phyloP scores from a whole-genome alignment of 2,329 filamentous ascomycete species.

The Emergomyces orientalis region DNA sequence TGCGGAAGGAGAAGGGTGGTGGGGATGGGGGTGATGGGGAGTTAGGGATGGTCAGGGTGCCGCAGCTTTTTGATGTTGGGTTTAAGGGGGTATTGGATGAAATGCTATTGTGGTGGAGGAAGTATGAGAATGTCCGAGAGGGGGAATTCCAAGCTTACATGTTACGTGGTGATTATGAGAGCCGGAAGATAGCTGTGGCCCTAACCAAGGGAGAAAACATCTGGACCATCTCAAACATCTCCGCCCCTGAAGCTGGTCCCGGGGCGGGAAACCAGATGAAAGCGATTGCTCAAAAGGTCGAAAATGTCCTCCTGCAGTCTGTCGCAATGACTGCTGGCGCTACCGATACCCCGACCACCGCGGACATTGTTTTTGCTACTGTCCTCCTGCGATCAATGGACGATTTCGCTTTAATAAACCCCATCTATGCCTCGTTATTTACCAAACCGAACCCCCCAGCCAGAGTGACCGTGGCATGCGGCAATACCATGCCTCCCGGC shows the following conservation, averaged over 20 bases:
- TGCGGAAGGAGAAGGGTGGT: conserved; percentile 32
- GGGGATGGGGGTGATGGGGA: conserved; percentile 11
- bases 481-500: conserved; percentile 52
- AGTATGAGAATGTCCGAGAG: conserved; percentile 4
- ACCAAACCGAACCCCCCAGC: conserved; percentile 70
- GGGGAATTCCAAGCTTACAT: background rate
- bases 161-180: background rate
- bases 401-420: conserved; percentile 68
- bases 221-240: conserved; percentile 32
- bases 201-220: conserved; percentile 20
- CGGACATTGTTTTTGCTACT: conserved; percentile 41
- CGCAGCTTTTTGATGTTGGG: conserved; percentile 55
- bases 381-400: conserved; percentile 70
- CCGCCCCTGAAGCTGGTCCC: conserved; percentile 31
- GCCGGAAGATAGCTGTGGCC: conserved; percentile 13
- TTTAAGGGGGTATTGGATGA: conserved; percentile 42
- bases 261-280: conserved; percentile 36
- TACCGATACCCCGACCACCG: conserved; percentile 19
- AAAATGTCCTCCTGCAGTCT: conserved; percentile 13
- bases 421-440: conserved; percentile 67
- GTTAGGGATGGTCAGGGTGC: conserved; percentile 37
- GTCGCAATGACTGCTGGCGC: background rate
- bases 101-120: conserved; percentile 2
- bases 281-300: conserved; percentile 23
- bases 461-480: conserved; percentile 72